phyloP scores from a whole-genome alignment of 2,329 filamentous ascomycete genomes.

The Chaetothyriales sp. region DNA sequence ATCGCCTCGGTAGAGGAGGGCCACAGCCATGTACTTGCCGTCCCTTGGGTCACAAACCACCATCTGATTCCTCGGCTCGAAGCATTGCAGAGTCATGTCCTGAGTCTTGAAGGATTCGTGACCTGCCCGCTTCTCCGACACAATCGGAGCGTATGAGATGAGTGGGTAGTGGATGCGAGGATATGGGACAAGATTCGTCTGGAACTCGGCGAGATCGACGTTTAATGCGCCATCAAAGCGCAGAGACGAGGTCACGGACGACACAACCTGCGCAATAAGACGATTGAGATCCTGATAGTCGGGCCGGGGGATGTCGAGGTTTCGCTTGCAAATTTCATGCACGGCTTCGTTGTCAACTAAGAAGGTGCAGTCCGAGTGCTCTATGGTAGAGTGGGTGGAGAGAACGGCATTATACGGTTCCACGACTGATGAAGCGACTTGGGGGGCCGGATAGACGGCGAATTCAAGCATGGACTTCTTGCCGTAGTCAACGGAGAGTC shows the following conservation, averaged over 20 bases:
- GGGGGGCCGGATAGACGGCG: constrained; percentile 51
- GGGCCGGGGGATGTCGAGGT: constrained; percentile 51
- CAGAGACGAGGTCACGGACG: constrained; percentile 51
- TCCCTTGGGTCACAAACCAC: constrained; percentile 53
- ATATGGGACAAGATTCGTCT: constrained; percentile 56
- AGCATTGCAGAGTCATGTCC: constrained; percentile 56
- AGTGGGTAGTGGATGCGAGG: constrained; percentile 55
- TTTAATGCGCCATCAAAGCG: constrained; percentile 54
- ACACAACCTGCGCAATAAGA: constrained; percentile 54
- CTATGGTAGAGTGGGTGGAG: constrained; percentile 47
- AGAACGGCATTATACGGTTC: constrained; percentile 53
- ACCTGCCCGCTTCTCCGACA: constrained; percentile 57
- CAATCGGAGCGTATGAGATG: constrained; percentile 51
- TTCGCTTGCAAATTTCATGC: constrained; percentile 54
- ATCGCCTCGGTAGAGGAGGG: constrained; percentile 53
- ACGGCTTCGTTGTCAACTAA: constrained; percentile 56
- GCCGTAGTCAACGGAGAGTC: constrained; percentile 50
- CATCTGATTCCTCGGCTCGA: constrained; percentile 58
- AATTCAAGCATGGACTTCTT: constrained; percentile 59
- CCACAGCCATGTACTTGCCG: constrained; percentile 57
- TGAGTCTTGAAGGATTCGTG: constrained; percentile 81
- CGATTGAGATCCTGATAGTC: constrained; percentile 53
- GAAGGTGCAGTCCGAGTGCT: constrained; percentile 56
- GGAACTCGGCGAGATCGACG: constrained; percentile 56
- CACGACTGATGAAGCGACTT: constrained; percentile 52